Base-by-base conservation (phyloP, 2,329 filamentous ascomycete species). In the Aureobasidium subglaciale region DNA sequence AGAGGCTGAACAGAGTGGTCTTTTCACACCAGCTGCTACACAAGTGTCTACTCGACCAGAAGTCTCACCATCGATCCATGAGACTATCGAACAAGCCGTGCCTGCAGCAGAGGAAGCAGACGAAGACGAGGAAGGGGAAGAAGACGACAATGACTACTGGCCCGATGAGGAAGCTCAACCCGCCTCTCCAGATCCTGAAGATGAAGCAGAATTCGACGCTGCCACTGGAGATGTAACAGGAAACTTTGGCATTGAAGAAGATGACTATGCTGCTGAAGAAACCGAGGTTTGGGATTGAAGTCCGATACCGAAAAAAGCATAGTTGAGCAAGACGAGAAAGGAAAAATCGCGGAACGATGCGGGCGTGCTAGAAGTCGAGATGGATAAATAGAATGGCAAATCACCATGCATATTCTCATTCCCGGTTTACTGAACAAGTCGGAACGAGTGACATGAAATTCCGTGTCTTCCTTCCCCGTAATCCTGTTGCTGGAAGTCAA, bases 61-160 rank as follows among this genome's bases (percentile, higher is more conserved):
- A 24, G 8, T 45, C 22, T 11, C 27, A 11, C 41, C 42, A 15
- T 22, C 49, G 18, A 18, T 10, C 8, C 8, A n/a, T 20, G 40
- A 30, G 16, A n/a, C 40, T 15, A 16, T 22, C 15, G 45, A n/a
- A 35, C 20, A 25, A 48, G 29, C 20, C 20, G 15, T 9, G 4
- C 4, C 20, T 25, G 20, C 53, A 18, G 46, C 52, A 20, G 53
- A 58, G 18, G 56, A 59, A 13, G 52, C 46, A 24, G 61, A 58
- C n/a, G 60, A 35, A 15, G 43, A 34, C 2, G 55, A 56, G 16
- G 60, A 58, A 13, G 61, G 60, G 2, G 59, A 62, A 15, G 59
- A 62, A 11, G 59, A 62, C 8, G 54, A 55, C 25, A 48, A 37
- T 8, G 61, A 57, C 15, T 55, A 58, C 38, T 53, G 38, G 34